phyloP scores from a whole-genome alignment of 2,329 filamentous ascomycete species.

The Podosphaera leucotricha region DNA sequence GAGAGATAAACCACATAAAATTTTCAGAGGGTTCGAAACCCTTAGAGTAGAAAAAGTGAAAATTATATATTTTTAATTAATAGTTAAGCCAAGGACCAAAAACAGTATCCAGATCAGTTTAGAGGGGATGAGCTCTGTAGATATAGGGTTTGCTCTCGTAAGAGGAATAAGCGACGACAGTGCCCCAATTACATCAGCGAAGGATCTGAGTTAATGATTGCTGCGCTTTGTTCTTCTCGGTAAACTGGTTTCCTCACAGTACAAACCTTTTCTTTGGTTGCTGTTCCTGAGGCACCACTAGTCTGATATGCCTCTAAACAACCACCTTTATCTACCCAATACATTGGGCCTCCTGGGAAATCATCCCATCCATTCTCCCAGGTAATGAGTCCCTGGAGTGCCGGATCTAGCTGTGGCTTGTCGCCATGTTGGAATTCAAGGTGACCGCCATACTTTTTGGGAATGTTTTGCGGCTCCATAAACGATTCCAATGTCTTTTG shows the following conservation, averaged over 20 bases:
- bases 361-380: constrained; percentile 29
- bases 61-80: too few relatives aligned
- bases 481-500: constrained; percentile 55
- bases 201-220: too few relatives aligned
- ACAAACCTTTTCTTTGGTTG: constrained; percentile 19
- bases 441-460: constrained; percentile 70
- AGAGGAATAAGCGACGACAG: too few relatives aligned
- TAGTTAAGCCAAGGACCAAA: too few relatives aligned
- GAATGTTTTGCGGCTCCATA: constrained; percentile 64
- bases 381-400: constrained; percentile 23
- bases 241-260: constrained; percentile 3
- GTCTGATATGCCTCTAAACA: constrained; percentile 28
- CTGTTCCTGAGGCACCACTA: constrained; percentile 23
- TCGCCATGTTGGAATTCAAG: constrained; percentile 66
- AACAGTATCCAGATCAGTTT: too few relatives aligned
- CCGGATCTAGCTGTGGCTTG: constrained; percentile 46
- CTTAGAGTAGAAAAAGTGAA: too few relatives aligned
- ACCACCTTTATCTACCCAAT: constrained; percentile 26
- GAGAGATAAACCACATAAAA: too few relatives aligned
- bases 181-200: too few relatives aligned
- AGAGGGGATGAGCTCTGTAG: too few relatives aligned
- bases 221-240: too few relatives aligned
- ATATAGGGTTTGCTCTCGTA: too few relatives aligned
- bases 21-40: too few relatives aligned
- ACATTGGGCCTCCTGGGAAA: constrained; percentile 32